Conservation (phyloP, 495 filamentous ascomycete genomes). For the Lasiosphaeria ovina region DNA sequence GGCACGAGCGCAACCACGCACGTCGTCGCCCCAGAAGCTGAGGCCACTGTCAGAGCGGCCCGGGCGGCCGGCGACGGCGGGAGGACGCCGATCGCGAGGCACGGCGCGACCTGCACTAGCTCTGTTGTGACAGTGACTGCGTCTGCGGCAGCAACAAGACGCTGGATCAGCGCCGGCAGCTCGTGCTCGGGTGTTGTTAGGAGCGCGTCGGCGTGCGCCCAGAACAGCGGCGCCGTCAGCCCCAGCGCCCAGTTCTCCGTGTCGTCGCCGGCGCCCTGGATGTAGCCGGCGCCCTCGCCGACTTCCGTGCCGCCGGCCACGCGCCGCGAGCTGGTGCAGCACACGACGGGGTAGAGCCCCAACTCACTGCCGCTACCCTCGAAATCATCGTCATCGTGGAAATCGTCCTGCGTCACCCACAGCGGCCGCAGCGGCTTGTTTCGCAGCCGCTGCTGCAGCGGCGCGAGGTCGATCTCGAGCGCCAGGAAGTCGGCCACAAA, state of each 20-base stretch:
- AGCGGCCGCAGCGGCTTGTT: slow-evolving; percentile 60
- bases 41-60: too few relatives aligned
- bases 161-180: slow-evolving; percentile 60
- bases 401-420: slow-evolving; percentile 54
- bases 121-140: slow-evolving; percentile 19
- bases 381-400: slow-evolving; percentile 9
- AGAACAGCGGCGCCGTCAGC: slow-evolving; percentile 74
- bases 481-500: slow-evolving; percentile 61
- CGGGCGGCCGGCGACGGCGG: slow-evolving; percentile 6
- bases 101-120: slow-evolving; percentile 36
- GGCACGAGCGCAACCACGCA: slow-evolving; percentile 34
- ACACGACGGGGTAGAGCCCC: slow-evolving; percentile 67
- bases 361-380: too few relatives aligned
- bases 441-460: slow-evolving; percentile 35
- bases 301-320: slow-evolving; percentile 60
- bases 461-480: slow-evolving; percentile 35
- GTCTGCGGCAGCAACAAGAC: slow-evolving; percentile 40
- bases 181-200: slow-evolving; percentile 61
- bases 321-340: slow-evolving; percentile 74
- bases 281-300: slow-evolving; percentile 67
- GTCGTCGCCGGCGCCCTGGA: slow-evolving; percentile 93
- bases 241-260: slow-evolving; percentile 84
- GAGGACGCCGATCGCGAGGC: slow-evolving; percentile 33
- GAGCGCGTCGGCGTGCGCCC: slow-evolving; percentile 60
- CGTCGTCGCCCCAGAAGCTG: slow-evolving; percentile 1